A percentile compares a stretch with the other conserved stretches of the same genome.
phyloP scores from a whole-genome alignment of 2,329 filamentous ascomycete genomes.

The Sclerotinia glacialis region DNA sequence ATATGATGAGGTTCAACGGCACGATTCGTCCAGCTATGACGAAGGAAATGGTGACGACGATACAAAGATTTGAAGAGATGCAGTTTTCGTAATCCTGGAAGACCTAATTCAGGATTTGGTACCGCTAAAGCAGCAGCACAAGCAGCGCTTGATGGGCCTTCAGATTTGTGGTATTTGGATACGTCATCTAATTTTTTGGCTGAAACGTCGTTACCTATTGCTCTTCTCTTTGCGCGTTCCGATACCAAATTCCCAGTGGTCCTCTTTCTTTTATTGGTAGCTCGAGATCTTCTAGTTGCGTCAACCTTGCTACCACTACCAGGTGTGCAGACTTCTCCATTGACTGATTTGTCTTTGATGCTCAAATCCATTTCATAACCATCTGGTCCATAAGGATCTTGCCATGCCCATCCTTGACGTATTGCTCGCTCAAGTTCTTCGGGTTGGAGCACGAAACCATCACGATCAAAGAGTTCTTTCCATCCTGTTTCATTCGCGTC shows the following conservation, averaged over 20 bases:
- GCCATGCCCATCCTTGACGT: constrained; percentile 94
- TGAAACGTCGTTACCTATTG: constrained; percentile 33
- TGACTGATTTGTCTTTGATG: constrained; percentile 47
- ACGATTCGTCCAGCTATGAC: constrained; percentile 86
- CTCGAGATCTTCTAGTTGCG: constrained; percentile 30
- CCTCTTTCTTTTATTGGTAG: constrained; percentile 39
- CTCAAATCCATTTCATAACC: constrained; percentile 82
- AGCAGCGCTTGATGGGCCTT: constrained; percentile 83
- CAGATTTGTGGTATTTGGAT: constrained; percentile 48
- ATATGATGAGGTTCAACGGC: constrained; percentile 84
- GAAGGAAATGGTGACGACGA: constrained; percentile 85
- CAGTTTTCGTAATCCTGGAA: constrained; percentile 74
- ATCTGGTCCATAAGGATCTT: constrained; percentile 72
- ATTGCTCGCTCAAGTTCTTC: constrained; percentile 86
- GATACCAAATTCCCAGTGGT: constrained; percentile 26
- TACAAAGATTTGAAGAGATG: constrained; percentile 97
- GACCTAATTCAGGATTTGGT: constrained; percentile 74
- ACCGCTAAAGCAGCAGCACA: constrained; percentile 80
- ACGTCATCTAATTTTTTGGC: constrained; percentile 33
- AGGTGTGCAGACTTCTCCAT: constrained; percentile 46
- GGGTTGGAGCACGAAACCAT: constrained; percentile 74
- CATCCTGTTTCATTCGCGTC: constrained; percentile 93
- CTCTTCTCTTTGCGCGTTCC: constrained; percentile 38
- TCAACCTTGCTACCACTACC: constrained; percentile 23
- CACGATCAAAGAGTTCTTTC: constrained; percentile 85